Base-by-base conservation (phyloP, 768 basidiomycete species). In the Paxillus rubicundulus region DNA sequence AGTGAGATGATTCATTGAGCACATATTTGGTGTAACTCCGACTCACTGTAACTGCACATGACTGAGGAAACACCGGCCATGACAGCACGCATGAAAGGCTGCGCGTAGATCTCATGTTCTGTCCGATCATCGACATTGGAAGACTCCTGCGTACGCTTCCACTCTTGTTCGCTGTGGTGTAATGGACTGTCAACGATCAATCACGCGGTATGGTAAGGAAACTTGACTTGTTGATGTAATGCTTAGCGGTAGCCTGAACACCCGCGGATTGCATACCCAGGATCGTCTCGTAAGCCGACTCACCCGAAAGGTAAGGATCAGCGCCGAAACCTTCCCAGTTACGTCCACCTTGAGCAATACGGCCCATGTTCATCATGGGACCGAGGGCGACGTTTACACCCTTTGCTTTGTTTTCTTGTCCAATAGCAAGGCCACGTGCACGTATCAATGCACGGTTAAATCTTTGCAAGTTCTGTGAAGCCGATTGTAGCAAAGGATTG, bases 251-350 rank as follows among this genome's bases (percentile, higher is more conserved):
- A 0, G 92, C 90, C 63, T 92, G 89, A 0, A 93, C 87, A 36
- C 93, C 93, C n/a, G 71, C 78, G 20, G 72, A 61, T 63, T 97
- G 93, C 72, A 95, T 69, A 7, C 93, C 93, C 16, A 89, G 71
- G 48, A 95, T 81, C 1, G 92, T 95, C 68, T 92, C 88, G 43
- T 77, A 84, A 2, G 84, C 78, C 6, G 74, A 76, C 63, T 90
- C 91, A 12, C 94, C 92, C n/a, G 81, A 61, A 14, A 96, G 73
- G 72, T 83, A 96, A 0, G 94, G 94, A 66, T 97, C 94, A 9
- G 81, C 91, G 28, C 93, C 92, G 52, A 93, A 94, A n/a, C 91
- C 92, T 75, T 96, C 94, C 90, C 92, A 96, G 69, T 94, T 92
- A 27, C 94, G 77, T 16, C 94, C 94, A 7, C 87, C 91, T 57